phyloP scores from a whole-genome alignment of 2,329 filamentous ascomycete genomes.

The Bipolaris sorokiniana region DNA sequence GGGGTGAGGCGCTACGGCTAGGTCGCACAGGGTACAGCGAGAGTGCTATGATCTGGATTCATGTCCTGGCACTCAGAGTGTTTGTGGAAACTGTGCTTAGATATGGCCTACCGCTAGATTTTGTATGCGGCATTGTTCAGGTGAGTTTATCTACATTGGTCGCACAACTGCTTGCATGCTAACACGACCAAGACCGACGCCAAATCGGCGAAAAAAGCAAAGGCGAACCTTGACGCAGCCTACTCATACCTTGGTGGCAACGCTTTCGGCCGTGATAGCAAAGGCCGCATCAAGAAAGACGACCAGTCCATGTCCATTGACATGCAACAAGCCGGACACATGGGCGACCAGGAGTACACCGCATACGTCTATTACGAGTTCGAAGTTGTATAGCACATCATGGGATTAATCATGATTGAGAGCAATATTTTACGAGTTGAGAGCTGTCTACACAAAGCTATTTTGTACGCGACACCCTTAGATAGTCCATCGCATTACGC shows the following conservation, averaged over 20 bases:
- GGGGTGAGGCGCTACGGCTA: slow-evolving; percentile 87
- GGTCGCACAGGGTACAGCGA: slow-evolving; percentile 94
- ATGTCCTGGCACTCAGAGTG: slow-evolving; percentile 86
- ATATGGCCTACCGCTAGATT: slow-evolving; percentile 90
- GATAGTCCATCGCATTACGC: not conserved
- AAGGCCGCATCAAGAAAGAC: slow-evolving; percentile 88
- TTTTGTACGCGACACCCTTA: not conserved
- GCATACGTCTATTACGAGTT: slow-evolving; percentile 98
- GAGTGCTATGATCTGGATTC: slow-evolving; percentile 93
- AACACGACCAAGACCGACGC: slow-evolving; percentile 69
- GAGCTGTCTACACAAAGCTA: not conserved
- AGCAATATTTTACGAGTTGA: not conserved
- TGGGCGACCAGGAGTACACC: slow-evolving; percentile 84
- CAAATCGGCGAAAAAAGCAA: slow-evolving; percentile 80
- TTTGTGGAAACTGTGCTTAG: slow-evolving; percentile 98
- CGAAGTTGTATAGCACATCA: slow-evolving; percentile 63
- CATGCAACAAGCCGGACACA: slow-evolving; percentile 75
- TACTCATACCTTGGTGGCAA: slow-evolving; percentile 96
- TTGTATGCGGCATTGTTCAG: slow-evolving; percentile 82
- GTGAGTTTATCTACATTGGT: slow-evolving; percentile 54
- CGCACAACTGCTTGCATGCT: not conserved
- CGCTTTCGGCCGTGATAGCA: slow-evolving; percentile 91
- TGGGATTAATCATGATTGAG: not conserved
- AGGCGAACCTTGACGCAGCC: slow-evolving; percentile 70
- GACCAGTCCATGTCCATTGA: slow-evolving; percentile 80